Evolutionary conservation across 225 moss, liverwort and hornwort genomes (phyloP).

Genomic region (Thuidium tamariscinum): DNA sequence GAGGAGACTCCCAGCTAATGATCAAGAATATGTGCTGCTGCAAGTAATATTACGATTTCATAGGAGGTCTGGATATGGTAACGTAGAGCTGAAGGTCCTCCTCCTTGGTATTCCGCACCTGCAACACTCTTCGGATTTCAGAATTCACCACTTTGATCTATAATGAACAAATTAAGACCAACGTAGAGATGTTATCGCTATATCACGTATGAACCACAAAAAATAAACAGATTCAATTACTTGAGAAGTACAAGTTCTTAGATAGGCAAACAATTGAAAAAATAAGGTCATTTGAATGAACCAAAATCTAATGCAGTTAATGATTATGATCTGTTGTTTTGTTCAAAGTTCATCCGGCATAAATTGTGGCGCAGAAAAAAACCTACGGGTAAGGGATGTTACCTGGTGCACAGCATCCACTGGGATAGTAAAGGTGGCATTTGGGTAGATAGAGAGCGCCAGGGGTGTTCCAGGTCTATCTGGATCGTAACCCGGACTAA

Average conservation of each 20-base stretch:
- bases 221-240: neutral
- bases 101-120: constrained; percentile 7
- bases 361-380: neutral
- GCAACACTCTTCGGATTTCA: neutral
- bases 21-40: neutral
- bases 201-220: neutral
- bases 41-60: neutral
- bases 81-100: neutral
- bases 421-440: constrained; percentile 57
- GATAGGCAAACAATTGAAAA: neutral
- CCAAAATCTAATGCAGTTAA: neutral
- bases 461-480: constrained; percentile 37
- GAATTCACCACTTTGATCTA: neutral
- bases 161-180: neutral
- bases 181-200: neutral
- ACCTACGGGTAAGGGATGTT: neutral
- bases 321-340: neutral
- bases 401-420: constrained; percentile 81
- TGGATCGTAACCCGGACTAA: constrained; percentile 16
- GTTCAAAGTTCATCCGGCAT: neutral
- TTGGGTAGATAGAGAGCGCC: constrained; percentile 29
- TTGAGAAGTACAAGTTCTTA: neutral
- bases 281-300: neutral
- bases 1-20: neutral
- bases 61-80: constrained; percentile 2